Evolutionary conservation across 768 basidiomycete genomes (phyloP).

Genomic region (Russula olivacea): DNA sequence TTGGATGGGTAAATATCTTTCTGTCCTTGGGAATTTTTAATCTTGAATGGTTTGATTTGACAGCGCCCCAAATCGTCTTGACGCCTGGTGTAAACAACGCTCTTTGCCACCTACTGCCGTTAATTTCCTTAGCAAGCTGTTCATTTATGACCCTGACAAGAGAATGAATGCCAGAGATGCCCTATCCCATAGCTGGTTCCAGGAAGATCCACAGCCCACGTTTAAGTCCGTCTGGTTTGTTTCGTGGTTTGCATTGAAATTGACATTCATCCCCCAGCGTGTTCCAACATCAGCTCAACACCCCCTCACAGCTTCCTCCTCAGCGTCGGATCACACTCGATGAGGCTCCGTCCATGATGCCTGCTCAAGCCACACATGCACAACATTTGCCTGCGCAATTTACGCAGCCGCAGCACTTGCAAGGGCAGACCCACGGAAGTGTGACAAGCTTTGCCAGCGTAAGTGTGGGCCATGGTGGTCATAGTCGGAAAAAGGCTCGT

Average conservation of each 20-base stretch:
- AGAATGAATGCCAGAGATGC: slow-evolving; percentile 80
- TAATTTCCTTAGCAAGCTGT: slow-evolving; percentile 80
- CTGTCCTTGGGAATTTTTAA: neutral
- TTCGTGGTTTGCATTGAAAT: neutral
- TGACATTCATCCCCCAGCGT: slow-evolving; percentile 43
- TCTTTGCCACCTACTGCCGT: slow-evolving; percentile 58
- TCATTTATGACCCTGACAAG: slow-evolving; percentile 85
- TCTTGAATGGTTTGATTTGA: neutral
- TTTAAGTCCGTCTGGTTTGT: slow-evolving; percentile 50
- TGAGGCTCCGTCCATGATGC: slow-evolving; percentile 85
- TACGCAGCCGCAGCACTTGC: slow-evolving; percentile 40
- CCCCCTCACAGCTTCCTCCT: slow-evolving; percentile 68
- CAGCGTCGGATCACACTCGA: slow-evolving; percentile 87
- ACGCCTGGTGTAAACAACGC: slow-evolving; percentile 68
- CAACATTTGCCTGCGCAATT: slow-evolving; percentile 39
- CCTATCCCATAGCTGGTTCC: slow-evolving; percentile 85
- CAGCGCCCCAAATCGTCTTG: slow-evolving; percentile 56
- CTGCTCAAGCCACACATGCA: slow-evolving; percentile 42
- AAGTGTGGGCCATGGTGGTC: slow-evolving; percentile 46
- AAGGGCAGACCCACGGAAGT: slow-evolving; percentile 42
- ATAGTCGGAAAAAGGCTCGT: slow-evolving; percentile 56
- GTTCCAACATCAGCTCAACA: slow-evolving; percentile 51
- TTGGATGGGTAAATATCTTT: slow-evolving; percentile 56
- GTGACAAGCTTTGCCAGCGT: slow-evolving; percentile 57
- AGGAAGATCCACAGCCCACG: slow-evolving; percentile 81